A percentile compares a stretch with the other conserved stretches of the same genome.
These are phyloP conservation scores for Leccinellum rugosiceps DNA, from an alignment of 768 basidiomycete genomes.

Conservation along the genomic window DNA sequence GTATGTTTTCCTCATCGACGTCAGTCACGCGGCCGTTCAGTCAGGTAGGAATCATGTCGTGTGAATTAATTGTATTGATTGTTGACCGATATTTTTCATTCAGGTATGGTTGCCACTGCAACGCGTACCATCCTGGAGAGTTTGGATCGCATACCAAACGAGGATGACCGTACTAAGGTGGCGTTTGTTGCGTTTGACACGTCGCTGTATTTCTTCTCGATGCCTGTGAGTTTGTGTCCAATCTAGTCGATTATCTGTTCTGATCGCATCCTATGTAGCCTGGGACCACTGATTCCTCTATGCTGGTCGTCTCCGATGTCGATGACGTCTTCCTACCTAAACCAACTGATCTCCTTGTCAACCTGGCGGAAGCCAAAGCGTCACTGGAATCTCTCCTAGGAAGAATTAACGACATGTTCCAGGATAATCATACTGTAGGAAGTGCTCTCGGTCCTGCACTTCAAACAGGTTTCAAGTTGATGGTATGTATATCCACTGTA, in stretches of 20 bases:
- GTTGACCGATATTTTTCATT: not conserved
- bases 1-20: conserved; percentile 96
- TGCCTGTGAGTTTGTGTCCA: conserved; percentile 47
- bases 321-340: conserved; percentile 98
- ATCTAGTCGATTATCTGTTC: not conserved
- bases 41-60: conserved; percentile 54
- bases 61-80: not conserved
- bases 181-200: conserved; percentile 90
- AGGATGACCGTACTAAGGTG: conserved; percentile 88
- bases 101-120: conserved; percentile 98
- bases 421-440: conserved; percentile 90
- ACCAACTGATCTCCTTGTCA: conserved; percentile 94
- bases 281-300: conserved; percentile 73
- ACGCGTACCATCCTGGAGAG: conserved; percentile 95
- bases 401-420: conserved; percentile 93
- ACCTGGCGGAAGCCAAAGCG: conserved; percentile 79
- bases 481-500: conserved; percentile 47
- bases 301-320: conserved; percentile 96
- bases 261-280: conserved; percentile 37
- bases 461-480: conserved; percentile 94
- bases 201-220: conserved; percentile 94
- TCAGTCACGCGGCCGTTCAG: conserved; percentile 88
- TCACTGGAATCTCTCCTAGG: conserved; percentile 80
- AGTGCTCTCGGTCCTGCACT: conserved; percentile 93
- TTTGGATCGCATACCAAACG: conserved; percentile 92